Base-by-base conservation (phyloP, 2,329 filamentous ascomycete species). In the Tricladium varicosporioides region DNA sequence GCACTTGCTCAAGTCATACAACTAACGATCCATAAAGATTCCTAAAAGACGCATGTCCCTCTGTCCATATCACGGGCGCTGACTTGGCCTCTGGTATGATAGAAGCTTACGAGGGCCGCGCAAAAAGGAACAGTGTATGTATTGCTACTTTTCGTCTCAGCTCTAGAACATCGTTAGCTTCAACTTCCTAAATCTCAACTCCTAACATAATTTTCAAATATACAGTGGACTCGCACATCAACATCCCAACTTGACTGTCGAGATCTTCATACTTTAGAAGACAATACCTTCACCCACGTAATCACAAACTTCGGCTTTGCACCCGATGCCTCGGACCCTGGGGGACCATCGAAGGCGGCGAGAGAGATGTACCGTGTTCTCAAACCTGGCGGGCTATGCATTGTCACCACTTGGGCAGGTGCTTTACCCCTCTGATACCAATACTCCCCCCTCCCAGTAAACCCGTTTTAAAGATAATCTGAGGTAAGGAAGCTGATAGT, bases 261-360 rank as follows among this genome's bases (percentile, higher is more conserved):
- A 2, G 78, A 84, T 68, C 47, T 62, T 18, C 79, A 80, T 68
- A 87, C 82, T 14, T 79, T 97, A 55, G 92, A 97, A 72, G 80
- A 97, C 5, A 97, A 97, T 77, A 97, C 93, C 0, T 93, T 97
- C 9, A 90, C 92, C 0, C 97, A 97, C 69, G 93, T 93, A 44
- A 96, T 97, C 71, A 84, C 93, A 53, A 97, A 97, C 74, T 97
- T 97, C 76, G 61, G 59, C 8, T 54, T 61, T 22, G 32, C 56
- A 13, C 50, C 59, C 7, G 40, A 46, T 33, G 14, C 40, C 1
- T 19, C 54, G 9, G 57, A 93, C 89, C 57, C 85, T 94, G 76
- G 94, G 95, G 70, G 51, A 10, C 53, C 59, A 3, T 85, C 88
- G 48, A 83, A 83, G 1, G 93, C 92, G 0, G 77, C 97, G 54